Conservation (phyloP, 371 early-diverging fungal genomes). For the Apophysomyces variabilis region DNA sequence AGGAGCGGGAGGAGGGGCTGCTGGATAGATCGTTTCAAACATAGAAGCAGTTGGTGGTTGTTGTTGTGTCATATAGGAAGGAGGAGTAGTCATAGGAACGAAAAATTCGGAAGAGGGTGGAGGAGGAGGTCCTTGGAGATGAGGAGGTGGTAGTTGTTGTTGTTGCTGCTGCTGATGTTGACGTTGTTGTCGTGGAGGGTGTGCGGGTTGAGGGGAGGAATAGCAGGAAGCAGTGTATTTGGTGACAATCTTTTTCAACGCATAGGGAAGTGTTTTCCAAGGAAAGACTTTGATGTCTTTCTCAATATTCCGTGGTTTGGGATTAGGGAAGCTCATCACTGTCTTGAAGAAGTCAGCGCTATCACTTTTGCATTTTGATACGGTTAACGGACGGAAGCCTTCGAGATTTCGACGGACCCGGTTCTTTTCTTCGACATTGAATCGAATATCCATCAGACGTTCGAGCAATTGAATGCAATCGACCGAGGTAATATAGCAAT, state of each 20-base stretch:
- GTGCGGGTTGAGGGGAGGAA: background rate
- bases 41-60: background rate
- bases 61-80: background rate
- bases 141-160: background rate
- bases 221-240: constrained; percentile 55
- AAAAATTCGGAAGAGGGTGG: background rate
- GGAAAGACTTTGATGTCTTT: constrained; percentile 86
- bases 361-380: constrained; percentile 72
- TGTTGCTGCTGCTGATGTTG: background rate
- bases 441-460: constrained; percentile 68
- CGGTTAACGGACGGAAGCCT: constrained; percentile 78
- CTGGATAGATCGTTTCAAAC: constrained; percentile 1
- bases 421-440: constrained; percentile 85
- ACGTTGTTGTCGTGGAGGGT: constrained; percentile 36
- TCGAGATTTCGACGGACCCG: constrained; percentile 85
- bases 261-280: constrained; percentile 70
- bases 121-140: background rate
- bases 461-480: constrained; percentile 79
- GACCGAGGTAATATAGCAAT: constrained; percentile 80
- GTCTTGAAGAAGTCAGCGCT: constrained; percentile 75
- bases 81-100: background rate
- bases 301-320: constrained; percentile 86
- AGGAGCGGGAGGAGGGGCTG: no score
- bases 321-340: constrained; percentile 82
- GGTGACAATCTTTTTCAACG: constrained; percentile 75